Evolutionary conservation across 768 basidiomycete genomes (phyloP), one percentile per base, ranked within the genome.

Genomic region (Kondoa subrosea): DNA sequence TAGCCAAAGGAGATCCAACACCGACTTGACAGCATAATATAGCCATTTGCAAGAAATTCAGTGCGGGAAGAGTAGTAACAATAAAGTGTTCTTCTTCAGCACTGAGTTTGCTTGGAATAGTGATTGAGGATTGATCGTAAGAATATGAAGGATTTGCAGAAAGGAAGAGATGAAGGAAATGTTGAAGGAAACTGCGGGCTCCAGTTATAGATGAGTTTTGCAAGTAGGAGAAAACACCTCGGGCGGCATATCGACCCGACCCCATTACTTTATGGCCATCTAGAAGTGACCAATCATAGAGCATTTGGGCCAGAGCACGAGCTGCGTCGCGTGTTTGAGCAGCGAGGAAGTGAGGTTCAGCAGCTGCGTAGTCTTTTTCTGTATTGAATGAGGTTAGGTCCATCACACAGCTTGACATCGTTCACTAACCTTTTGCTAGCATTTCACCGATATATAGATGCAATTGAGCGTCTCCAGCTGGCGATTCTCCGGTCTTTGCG

Each of bases 31-130:
- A 89, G n/a, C 86, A 87, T 65, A 87, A 76, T 14, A 96, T 83
- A 0, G 88, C 89, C 66, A 97, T 82, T 74, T 99, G 95, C 1
- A 87, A 80, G 77, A 93, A 96, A 75, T 95, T 99, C 68, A 95
- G 79, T 3, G 85, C 79, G 0, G 83, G 78, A 70, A 92, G 87
- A 30, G 82, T 82, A 2, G 89, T 91, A 66, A 90, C 79, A 16
- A 83, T 76, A 2, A 95, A 81, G 73, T 91, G 88, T 50, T 50
- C 40, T 50, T 50, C 40, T 50, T 50, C 40, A 50, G 40, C 8
- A 50, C 8, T 21, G 40, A 50, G 40, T 21, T 50, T 50, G 40
- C 12, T 8, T 50, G 40, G 40, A 8, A 50, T 8, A 8, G 40
- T 21, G 40, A 50, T 8, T 50, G 40, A 50, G 40, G 40, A 50